Evolutionary conservation across 2,329 filamentous ascomycete species (phyloP).

Genomic region (Magnaporthiopsis incrustans): DNA sequence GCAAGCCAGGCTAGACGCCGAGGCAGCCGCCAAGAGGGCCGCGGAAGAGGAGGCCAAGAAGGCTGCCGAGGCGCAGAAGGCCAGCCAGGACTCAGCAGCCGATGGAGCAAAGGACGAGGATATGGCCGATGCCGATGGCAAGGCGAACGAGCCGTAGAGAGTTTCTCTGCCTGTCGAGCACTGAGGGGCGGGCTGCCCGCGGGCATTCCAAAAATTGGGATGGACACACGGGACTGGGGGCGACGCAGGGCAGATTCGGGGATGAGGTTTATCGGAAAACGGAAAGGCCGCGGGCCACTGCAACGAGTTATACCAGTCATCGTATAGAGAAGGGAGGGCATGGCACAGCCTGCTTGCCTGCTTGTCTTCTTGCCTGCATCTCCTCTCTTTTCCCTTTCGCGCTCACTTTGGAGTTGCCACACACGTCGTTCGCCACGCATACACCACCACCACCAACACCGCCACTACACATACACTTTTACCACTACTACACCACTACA

Average conservation of each 20-base stretch:
- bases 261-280: not conserved
- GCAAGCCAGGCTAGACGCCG: conserved; percentile 69
- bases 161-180: not conserved
- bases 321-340: not conserved
- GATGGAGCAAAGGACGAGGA: conserved; percentile 45
- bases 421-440: not conserved
- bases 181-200: not conserved
- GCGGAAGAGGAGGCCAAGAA: conserved; percentile 48
- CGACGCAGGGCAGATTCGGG: not conserved
- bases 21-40: conserved; percentile 67
- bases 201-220: not conserved
- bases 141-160: conserved; percentile 3
- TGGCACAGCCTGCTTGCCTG: not conserved
- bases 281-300: not conserved
- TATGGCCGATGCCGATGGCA: conserved; percentile 53
- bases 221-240: not conserved
- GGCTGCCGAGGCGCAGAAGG: conserved; percentile 43
- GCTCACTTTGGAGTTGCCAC: conserved; percentile 1
- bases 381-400: not conserved
- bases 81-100: conserved; percentile 17
- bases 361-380: not conserved
- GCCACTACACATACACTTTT: not conserved
- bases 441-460: not conserved
- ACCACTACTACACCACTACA: not conserved
- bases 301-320: not conserved